phyloP scores from a whole-genome alignment of 371 early-diverging fungal species.

The Parasitella parasitica region DNA sequence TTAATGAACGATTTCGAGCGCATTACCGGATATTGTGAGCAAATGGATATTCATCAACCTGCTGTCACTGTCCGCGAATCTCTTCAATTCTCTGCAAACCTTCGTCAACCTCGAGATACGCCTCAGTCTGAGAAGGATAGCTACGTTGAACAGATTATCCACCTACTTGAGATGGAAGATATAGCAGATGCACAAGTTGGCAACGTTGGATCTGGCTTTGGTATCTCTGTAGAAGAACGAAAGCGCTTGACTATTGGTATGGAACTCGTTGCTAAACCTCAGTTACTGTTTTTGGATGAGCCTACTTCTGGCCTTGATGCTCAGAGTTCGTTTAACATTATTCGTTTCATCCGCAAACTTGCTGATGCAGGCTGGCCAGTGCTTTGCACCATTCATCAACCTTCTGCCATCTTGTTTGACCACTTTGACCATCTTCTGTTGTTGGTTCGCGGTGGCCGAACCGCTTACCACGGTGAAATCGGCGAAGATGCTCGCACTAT shows the following conservation, averaged over 20 bases:
- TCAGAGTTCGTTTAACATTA: constrained; percentile 69
- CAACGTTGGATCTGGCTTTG: constrained; percentile 35
- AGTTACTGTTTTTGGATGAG: constrained; percentile 76
- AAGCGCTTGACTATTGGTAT: constrained; percentile 65
- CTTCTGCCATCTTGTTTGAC: constrained; percentile 59
- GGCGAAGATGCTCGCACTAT: constrained; percentile 52
- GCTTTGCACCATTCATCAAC: constrained; percentile 69
- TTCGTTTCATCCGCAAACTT: constrained; percentile 59
- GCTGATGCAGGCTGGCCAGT: constrained; percentile 60
- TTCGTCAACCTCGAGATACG: constrained; percentile 58
- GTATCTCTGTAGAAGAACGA: constrained; percentile 63
- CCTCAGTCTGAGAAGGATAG: constrained; percentile 53
- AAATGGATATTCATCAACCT: constrained; percentile 76
- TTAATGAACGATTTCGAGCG: constrained; percentile 62
- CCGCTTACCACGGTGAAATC: constrained; percentile 77
- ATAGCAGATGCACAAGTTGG: constrained; percentile 55
- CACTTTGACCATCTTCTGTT: constrained; percentile 67
- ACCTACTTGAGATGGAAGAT: constrained; percentile 56
- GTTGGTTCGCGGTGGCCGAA: constrained; percentile 68
- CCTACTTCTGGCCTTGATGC: constrained; percentile 74
- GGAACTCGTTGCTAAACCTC: constrained; percentile 76
- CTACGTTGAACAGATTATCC: constrained; percentile 64
- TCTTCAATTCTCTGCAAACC: constrained; percentile 63
- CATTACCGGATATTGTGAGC: constrained; percentile 74
- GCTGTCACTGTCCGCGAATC: constrained; percentile 62